Percentiles rank a stretch among this genome's conserved stretches.
Evolutionary conservation across 495 filamentous ascomycete species (phyloP).

Genomic region (Neurospora terricola): DNA sequence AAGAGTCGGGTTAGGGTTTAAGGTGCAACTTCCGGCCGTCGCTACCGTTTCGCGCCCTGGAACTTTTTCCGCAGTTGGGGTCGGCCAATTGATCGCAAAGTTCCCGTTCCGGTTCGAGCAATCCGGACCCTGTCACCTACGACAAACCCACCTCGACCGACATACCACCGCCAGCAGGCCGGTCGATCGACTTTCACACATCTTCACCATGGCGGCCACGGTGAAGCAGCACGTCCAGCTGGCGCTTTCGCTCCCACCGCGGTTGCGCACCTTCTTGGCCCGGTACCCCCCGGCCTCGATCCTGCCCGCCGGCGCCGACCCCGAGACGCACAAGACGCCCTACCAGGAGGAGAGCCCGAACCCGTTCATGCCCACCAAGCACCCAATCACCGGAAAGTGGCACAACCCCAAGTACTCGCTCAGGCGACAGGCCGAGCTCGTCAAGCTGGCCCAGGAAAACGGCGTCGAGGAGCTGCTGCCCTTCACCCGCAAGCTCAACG

Average conservation of each 20-base stretch:
- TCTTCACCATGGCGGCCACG: conserved; percentile 16
- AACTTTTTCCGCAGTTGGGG: conserved; percentile 1
- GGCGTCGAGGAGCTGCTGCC: conserved; percentile 81
- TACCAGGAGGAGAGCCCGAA: conserved; percentile 46
- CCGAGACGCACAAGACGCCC: conserved; percentile 31
- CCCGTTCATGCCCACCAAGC: conserved; percentile 65
- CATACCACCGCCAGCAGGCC: background rate
- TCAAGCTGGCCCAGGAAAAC: conserved; percentile 72
- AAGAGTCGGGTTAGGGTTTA: background rate
- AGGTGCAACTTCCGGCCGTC: background rate
- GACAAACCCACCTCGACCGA: background rate
- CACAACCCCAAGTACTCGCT: conserved; percentile 70
- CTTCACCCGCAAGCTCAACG: conserved; percentile 62
- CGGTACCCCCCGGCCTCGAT: conserved; percentile 66
- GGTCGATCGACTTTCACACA: background rate
- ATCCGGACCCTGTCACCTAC: background rate
- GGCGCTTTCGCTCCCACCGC: conserved; percentile 56
- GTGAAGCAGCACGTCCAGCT: conserved; percentile 44
- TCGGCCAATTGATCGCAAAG: background rate
- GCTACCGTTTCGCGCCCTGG: background rate
- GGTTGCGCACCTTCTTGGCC: conserved; percentile 79
- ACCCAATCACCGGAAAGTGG: conserved; percentile 67
- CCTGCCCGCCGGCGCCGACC: conserved; percentile 31
- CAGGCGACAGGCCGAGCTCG: conserved; percentile 81
- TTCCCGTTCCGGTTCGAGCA: background rate